Evolutionary conservation across 257 asterid genomes (phyloP).

Genomic region (Paraleonurus japonicus): DNA sequence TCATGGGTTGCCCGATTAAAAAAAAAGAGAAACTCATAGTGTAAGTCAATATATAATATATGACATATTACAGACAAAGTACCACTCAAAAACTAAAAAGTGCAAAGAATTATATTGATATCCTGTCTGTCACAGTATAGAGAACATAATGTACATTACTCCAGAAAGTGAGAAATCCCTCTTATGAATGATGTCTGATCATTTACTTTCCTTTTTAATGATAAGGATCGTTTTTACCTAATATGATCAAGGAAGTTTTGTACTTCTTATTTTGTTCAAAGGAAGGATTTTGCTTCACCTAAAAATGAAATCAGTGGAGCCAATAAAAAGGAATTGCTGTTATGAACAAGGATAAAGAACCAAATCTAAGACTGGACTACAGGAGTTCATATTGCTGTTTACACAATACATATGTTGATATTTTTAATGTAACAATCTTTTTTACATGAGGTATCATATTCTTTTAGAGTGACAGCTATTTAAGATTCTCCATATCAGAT

Average conservation of each 20-base stretch:
- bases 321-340: neutral
- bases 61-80: no score
- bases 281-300: neutral
- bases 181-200: neutral
- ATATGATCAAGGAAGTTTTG: neutral
- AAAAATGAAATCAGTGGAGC: neutral
- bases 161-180: no score
- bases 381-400: neutral
- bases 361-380: neutral
- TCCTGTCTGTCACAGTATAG: no score
- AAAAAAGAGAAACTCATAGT: no score
- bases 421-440: neutral
- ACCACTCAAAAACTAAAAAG: no score
- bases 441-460: neutral
- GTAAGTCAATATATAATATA: neutral
- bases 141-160: no score
- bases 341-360: neutral
- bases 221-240: no score
- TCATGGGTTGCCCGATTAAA: no score
- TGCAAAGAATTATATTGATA: no score
- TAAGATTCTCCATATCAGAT: neutral
- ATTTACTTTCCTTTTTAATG: no score
- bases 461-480: neutral
- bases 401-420: neutral
- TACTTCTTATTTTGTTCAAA: neutral